Evolutionary conservation across 106 monocot species (phyloP), one percentile per base, ranked within the genome.

Genomic region (Platanthera zijinensis): DNA sequence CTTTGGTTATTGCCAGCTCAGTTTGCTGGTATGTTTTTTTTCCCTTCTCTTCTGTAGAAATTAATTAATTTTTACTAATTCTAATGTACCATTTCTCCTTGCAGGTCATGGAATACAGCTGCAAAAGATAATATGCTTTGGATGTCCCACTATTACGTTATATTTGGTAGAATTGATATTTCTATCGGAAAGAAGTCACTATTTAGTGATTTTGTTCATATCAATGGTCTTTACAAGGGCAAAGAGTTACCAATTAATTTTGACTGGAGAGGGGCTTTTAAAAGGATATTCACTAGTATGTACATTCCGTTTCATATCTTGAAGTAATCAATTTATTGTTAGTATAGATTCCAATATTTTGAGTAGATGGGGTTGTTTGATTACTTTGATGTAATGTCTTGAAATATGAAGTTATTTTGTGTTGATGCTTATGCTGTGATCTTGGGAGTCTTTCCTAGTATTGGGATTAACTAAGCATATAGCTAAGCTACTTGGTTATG

Each of bases 41-140:
- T 50, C 25, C 30, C 10, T 49, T 52, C 50, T 32, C 30, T 66
- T 66, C 32, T 30, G 28, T 30, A 32, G 32, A 66, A 30, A 11
- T 32, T 32, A 66, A 30, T 66, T 66, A 28, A 28, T 4, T 66
- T 30, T 32, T 66, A 10, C 32, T 32, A 19, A 3, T 66, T 10
- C 66, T 30, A 30, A 66, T 66, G 66, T 32, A 30, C 30, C 32
- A 13, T 59, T 76, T 80, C 50, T 83, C 77, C 63, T 79, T 22
- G 47, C 79, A 93, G 90, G 84, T 63, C 83, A 48, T 93, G 93
- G 93, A 84, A 90, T 78, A 79, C 84, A 63, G 84, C 90, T 82
- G 77, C 90, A 84, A 81, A 54, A 80, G 93, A 86, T 72, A 76
- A 83, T 18, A 71, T 13, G 10, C 48, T 93, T 17, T 93, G 93